Evolutionary conservation across 495 filamentous ascomycete species (phyloP).

Genomic region (Thermothielavioides terrestris): DNA sequence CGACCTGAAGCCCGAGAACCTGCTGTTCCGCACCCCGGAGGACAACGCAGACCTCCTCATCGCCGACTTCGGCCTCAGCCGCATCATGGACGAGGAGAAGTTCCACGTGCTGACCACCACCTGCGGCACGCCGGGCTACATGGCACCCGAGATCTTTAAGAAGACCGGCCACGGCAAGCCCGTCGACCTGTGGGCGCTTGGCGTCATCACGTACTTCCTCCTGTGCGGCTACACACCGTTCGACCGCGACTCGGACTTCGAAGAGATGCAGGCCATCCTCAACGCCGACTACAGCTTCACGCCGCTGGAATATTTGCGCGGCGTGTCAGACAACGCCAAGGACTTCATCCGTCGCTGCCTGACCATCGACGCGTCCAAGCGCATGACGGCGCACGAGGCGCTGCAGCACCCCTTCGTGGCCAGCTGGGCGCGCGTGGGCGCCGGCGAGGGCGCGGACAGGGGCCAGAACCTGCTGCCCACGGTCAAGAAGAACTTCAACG

Average conservation of each 20-base stretch:
- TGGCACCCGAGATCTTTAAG: conserved; percentile 90
- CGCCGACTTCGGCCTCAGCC: conserved; percentile 86
- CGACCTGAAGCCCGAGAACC: conserved; percentile 66
- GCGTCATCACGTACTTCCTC: conserved; percentile 95
- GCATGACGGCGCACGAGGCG: conserved; percentile 93
- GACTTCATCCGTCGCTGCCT: conserved; percentile 79
- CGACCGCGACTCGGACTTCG: conserved; percentile 91
- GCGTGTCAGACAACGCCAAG: conserved; percentile 74
- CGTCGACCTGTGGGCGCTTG: conserved; percentile 95
- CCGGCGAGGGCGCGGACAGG: conserved; percentile 51
- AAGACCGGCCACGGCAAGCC: conserved; percentile 80
- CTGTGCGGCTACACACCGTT: conserved; percentile 98
- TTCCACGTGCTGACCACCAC: conserved; percentile 97
- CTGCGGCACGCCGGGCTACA: conserved; percentile 95
- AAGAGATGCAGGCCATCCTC: conserved; percentile 98
- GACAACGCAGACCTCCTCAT: conserved; percentile 86
- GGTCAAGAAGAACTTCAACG: conserved; percentile 99
- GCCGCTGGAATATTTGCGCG: conserved; percentile 94
- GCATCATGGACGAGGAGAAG: conserved; percentile 99
- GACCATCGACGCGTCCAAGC: conserved; percentile 74
- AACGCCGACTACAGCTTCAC: conserved; percentile 93
- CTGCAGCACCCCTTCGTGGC: conserved; percentile 83
- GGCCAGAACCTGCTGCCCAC: conserved; percentile 84
- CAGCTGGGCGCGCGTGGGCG: conserved; percentile 32
- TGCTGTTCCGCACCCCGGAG: conserved; percentile 71